These are phyloP conservation scores for Eucalyptus caleyi DNA, from an alignment of 345 rosid species.

Conservation along the genomic window DNA sequence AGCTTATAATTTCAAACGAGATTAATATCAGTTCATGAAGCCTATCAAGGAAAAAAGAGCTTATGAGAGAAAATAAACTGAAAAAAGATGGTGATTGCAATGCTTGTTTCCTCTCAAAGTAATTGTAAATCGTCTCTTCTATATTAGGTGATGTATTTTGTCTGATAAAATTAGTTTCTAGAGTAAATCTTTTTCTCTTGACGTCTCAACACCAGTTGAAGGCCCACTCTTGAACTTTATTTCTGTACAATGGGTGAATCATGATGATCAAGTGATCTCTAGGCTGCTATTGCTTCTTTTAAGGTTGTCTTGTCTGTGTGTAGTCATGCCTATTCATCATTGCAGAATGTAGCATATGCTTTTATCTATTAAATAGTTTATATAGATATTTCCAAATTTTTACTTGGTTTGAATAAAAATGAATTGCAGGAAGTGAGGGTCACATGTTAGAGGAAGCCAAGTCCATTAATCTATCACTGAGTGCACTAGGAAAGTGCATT, in stretches of 20 bases:
- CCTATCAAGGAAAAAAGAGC: background rate
- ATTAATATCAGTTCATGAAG: background rate
- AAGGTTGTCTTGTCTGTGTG: background rate
- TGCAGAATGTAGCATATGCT: background rate
- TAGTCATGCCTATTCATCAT: background rate
- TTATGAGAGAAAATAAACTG: background rate
- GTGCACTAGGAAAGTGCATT: constrained; percentile 97
- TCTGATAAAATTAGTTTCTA: background rate
- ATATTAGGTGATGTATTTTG: background rate
- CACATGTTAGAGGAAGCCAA: constrained; percentile 98
- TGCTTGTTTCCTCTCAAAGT: background rate
- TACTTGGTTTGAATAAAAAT: background rate
- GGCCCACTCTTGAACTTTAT: background rate
- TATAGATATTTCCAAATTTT: background rate
- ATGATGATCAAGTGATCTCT: background rate
- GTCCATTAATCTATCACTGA: constrained; percentile 95
- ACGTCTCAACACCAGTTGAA: background rate
- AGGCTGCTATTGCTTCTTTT: background rate
- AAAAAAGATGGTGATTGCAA: background rate
- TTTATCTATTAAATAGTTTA: background rate
- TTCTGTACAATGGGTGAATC: background rate
- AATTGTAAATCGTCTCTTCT: background rate
- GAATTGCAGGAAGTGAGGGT: constrained; percentile 76
- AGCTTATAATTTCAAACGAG: background rate
- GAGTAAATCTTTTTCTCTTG: background rate